Conservation (phyloP, 2,329 filamentous ascomycete species). For the Pseudopyricularia cyperi region DNA sequence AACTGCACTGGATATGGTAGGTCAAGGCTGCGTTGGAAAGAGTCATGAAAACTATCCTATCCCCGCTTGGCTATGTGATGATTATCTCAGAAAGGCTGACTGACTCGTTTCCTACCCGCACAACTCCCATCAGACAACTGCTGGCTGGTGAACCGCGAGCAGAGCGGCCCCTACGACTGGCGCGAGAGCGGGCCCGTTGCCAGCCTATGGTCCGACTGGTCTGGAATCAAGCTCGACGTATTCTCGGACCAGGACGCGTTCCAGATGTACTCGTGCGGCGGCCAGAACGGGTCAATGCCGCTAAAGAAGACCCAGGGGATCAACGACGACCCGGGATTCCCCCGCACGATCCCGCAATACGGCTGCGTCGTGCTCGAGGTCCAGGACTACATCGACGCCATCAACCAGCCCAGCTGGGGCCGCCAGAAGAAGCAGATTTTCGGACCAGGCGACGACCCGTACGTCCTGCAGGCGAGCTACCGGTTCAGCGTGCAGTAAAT, state of each 20-base stretch:
- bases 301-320: slow-evolving; percentile 61
- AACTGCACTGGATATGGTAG: slow-evolving; percentile 63
- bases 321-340: slow-evolving; percentile 36
- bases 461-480: slow-evolving; percentile 50
- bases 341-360: slow-evolving; percentile 56
- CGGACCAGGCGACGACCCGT: slow-evolving; percentile 44
- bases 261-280: slow-evolving; percentile 77
- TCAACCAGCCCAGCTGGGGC: slow-evolving; percentile 85
- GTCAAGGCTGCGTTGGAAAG: too few relatives aligned
- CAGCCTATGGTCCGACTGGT: slow-evolving; percentile 57
- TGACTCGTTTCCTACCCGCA: neutral
- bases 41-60: too few relatives aligned
- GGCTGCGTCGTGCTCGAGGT: slow-evolving; percentile 87
- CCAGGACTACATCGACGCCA: slow-evolving; percentile 85
- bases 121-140: slow-evolving; percentile 39
- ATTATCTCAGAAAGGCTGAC: neutral
- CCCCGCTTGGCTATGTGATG: too few relatives aligned
- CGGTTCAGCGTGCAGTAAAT: slow-evolving; percentile 28
- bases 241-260: slow-evolving; percentile 75
- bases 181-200: slow-evolving; percentile 45
- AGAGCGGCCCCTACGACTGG: slow-evolving; percentile 50
- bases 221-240: slow-evolving; percentile 72
- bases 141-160: slow-evolving; percentile 52
- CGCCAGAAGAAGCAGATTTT: slow-evolving; percentile 49
- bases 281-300: slow-evolving; percentile 57